A percentile compares a stretch with the other conserved stretches of the same genome.
Conservation (phyloP, 306 rosid species). For the Sindora glabra region DNA sequence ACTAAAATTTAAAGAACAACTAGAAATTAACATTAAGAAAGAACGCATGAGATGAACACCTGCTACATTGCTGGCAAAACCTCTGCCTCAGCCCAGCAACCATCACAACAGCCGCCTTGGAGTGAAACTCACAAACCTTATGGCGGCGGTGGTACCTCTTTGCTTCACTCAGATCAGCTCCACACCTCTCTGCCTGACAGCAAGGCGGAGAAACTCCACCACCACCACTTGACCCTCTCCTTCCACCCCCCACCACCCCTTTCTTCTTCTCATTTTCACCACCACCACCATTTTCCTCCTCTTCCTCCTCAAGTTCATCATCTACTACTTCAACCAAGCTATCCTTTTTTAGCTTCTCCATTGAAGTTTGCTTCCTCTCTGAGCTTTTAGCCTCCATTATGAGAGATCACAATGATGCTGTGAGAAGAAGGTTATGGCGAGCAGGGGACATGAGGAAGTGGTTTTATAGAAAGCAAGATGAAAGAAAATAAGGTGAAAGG, state of each 20-base stretch:
- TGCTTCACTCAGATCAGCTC: constrained; percentile 45
- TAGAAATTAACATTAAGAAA: not conserved
- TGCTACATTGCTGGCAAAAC: constrained; percentile 99
- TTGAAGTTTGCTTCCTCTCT: constrained; percentile 33
- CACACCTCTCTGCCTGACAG: constrained; percentile 78
- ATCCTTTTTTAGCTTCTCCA: constrained; percentile 34
- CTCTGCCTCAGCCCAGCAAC: constrained; percentile 71
- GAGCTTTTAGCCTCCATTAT: constrained; percentile 47
- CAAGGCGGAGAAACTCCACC: constrained; percentile 30
- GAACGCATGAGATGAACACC: constrained; percentile 34
- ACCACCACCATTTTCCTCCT: too few relatives aligned
- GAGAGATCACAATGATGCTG: not conserved
- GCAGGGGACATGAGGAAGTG: constrained; percentile 23
- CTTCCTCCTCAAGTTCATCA: constrained; percentile 60
- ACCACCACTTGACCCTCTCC: constrained; percentile 29
- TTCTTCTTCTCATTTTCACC: constrained; percentile 37
- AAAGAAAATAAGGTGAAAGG: too few relatives aligned
- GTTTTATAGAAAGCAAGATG: too few relatives aligned
- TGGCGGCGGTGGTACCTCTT: constrained; percentile 86
- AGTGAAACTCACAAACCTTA: constrained; percentile 88
- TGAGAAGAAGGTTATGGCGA: not conserved
- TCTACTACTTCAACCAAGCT: constrained; percentile 29
- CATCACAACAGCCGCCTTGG: constrained; percentile 55
- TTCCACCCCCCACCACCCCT: constrained; percentile 16
- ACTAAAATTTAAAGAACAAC: not conserved